Evolutionary conservation across 345 rosid species (phyloP), one percentile per base, ranked within the genome.

Genomic region (Acer saccharum): DNA sequence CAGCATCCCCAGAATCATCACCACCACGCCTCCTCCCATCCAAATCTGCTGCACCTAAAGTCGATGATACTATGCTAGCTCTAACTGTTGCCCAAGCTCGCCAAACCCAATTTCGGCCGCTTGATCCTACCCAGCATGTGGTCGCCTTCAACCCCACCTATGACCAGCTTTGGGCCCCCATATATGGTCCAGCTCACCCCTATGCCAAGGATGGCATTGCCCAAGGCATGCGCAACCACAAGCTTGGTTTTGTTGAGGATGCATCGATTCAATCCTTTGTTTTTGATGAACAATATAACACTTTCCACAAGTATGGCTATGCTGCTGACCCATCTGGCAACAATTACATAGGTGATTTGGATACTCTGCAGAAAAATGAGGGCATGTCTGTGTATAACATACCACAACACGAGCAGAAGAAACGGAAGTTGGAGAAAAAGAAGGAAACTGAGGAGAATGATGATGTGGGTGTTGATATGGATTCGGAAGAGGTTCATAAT

Each of bases 181-280:
- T 92, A 58, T 63, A 75, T 10, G 98, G 97, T 64, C 98, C 99
- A 3, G 84, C 95, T 16, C 99, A 94, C 81, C 98, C 98, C 4
- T 94, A 88, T 85, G 98, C 98, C 54, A 92, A 91, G 84, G 98
- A 91, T 57, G 99, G 98, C n/a, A 84, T 92, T 57, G 94, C 99
- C 4, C 97, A 91, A 75, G 99, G 97, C 72, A 91, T 92, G 98
- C 92, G 99, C 20, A 96, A 94, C 81, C 98, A 96, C 87, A 96
- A 96, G 87, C 92, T 92, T 41, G 98, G 99, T 76, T 96, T 87
- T 77, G 99, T 96, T 9, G 99, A 96, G 78, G 95, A 96, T 52
- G 99, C 97, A 14, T 85, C 94, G 44, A 90, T 96, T 69, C 93
- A 84, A 1, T 88, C 99, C 7, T 96, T 96, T 76, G 85, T 87